Base-by-base conservation (phyloP, 768 basidiomycete species). In the Asterophora lycoperdoides region DNA sequence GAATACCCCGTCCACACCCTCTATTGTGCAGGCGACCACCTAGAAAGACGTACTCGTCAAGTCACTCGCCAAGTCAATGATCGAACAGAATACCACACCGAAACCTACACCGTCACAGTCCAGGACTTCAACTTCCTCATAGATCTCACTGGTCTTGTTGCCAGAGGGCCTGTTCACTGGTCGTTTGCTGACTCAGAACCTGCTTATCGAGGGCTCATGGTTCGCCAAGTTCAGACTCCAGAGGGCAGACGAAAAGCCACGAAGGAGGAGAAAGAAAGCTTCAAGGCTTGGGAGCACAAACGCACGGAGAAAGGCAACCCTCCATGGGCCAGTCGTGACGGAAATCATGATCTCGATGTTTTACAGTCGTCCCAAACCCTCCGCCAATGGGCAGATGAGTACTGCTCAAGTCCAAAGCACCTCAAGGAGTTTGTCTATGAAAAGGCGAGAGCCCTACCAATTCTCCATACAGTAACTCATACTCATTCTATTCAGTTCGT, bases 301-400 rank as follows among this genome's bases (percentile, higher is more conserved):
- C 71, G 78, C 26, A 51, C 55, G 28, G 64, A 56, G 13, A 62
- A 64, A 34, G 86, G 86, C 2, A 68, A 79, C n/a, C 72, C 75
- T 1, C 74, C 76, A 10, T 78, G 76, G 76, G 61, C 66, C 9
- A 52, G 49, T 15, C 53, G 54, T 26, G 56, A 62, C 9, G 59
- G 49, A 42, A 46, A 34, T 17, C 49, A 38, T 53, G 46, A 10
- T 30, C 34, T 52, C 14, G 57, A 63, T 13, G 60, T 46, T 7
- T 62, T 84, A 38, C 72, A 68, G 47, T 83, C 82, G 2, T 80
- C 80, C 13, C 79, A 77, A 66, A 76, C 82, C 1, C 61, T 90
- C 35, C 71, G 86, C 28, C 75, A 84, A 51, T 93, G 90, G 90
- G 88, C 88, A 6, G 87, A 91, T 55, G 82, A 86, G 48, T 92